These are phyloP conservation scores for Penicillium coprophilum DNA, from an alignment of 495 filamentous ascomycete species.

Conservation along the genomic window DNA sequence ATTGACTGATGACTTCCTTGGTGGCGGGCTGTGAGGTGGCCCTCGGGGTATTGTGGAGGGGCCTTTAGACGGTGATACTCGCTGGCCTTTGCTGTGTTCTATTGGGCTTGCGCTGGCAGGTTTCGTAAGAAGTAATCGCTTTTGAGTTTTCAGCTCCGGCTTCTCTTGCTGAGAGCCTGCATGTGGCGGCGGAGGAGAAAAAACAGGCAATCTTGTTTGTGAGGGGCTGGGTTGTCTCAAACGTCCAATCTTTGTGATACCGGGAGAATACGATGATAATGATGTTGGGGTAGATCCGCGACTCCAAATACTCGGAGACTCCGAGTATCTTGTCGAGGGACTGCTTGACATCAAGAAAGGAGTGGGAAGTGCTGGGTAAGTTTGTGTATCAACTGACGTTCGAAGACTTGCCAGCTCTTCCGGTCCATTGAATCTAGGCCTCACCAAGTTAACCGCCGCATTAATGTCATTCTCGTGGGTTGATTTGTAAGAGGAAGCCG, in stretches of 20 bases:
- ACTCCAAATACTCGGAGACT: slow-evolving; percentile 82
- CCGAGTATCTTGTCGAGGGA: slow-evolving; percentile 91
- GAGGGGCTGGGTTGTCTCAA: slow-evolving; percentile 63
- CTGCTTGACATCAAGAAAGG: slow-evolving; percentile 71
- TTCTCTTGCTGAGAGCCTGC: slow-evolving; percentile 63
- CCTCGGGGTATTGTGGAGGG: slow-evolving; percentile 19
- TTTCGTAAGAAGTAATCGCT: slow-evolving; percentile 38
- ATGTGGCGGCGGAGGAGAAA: slow-evolving; percentile 44
- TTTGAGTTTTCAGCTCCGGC: slow-evolving; percentile 60
- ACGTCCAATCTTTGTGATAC: slow-evolving; percentile 59
- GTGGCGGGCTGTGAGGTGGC: slow-evolving; percentile 60
- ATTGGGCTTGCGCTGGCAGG: slow-evolving; percentile 6
- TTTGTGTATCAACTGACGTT: slow-evolving; percentile 52
- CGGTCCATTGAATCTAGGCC: slow-evolving; percentile 30
- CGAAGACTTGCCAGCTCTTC: slow-evolving; percentile 46
- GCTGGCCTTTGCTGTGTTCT: background rate
- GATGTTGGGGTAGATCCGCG: slow-evolving; percentile 96
- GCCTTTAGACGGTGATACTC: slow-evolving; percentile 3
- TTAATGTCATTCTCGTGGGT: slow-evolving; percentile 17
- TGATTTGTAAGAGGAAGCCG: slow-evolving; percentile 13
- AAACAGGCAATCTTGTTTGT: slow-evolving; percentile 65
- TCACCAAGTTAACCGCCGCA: slow-evolving; percentile 11
- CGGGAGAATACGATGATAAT: slow-evolving; percentile 91
- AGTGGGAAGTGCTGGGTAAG: slow-evolving; percentile 65
- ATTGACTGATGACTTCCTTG: slow-evolving; percentile 62